Base-by-base conservation (phyloP, 441 rosid genomes). In the Aleurites moluccanus region DNA sequence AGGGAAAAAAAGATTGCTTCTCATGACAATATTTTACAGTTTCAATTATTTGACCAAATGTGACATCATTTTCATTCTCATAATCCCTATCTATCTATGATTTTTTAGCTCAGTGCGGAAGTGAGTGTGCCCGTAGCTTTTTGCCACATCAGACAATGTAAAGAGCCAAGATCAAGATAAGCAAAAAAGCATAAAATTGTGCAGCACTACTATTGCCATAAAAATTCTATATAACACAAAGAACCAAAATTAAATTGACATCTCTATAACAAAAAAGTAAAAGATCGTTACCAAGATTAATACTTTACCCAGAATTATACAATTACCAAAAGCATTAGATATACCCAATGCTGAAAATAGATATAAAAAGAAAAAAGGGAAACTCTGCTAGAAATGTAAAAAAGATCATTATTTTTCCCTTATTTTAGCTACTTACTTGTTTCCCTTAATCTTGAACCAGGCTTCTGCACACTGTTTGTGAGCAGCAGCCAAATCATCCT, bases 361-460 rank as follows among this genome's bases (percentile, higher is more conserved):
- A 38, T n/a, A 15, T 6, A 25, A 59, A 60, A 60, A 27, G 20
- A 27, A 77, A 1, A 40, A 10, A 30, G 47, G 6, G 16, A 18
- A 60, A 4, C 44, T 4, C 13, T 10, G 1, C 27, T 40, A 64
- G 23, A 61, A 45, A 49, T 30, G 28, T 18, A 15, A 62, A 25
- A 25, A 59, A 45, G 38, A 65, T 28, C 33, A 42, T 23, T 60
- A 27, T 16, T 20, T 23, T 23, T 18, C 5, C 23, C 10, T 4
- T 28, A 4, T 28, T 44, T 50, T 15, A 38, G 33, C 16, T n/a
- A 79, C 90, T 89, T 73, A 90, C 96, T 85, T 90, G 86, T 93
- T 90, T 80, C 98, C 99, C 78, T 83, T 96, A 79, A 93, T 96
- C 86, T 96, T 93, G 86, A 94, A 92, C 99, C 99, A 94, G 50